Evolutionary conservation across 306 rosid genomes (phyloP), one percentile per base, ranked within the genome.

Genomic region (Cucumis melo): DNA sequence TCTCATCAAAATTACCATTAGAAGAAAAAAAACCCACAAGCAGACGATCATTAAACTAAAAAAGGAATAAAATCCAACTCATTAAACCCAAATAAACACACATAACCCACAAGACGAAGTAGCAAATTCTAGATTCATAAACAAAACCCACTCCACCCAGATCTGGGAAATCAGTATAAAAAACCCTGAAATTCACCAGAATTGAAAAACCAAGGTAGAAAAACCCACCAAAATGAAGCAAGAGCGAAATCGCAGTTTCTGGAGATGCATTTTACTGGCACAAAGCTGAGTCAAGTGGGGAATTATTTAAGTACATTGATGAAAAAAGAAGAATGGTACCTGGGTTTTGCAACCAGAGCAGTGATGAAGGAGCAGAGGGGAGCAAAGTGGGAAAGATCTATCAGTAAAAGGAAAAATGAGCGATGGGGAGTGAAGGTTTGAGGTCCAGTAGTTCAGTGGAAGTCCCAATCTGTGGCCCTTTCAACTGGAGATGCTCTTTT

Each of bases 381-480:
- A 70, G 20, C 75, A 46, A 27, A 8, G 56, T 6, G 1, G 39
- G 56, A 68, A 41, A 66, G 34, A 66, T 66, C 54, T 39, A 66
- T 20, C 19, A 7, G 16, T 20, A 29, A 64, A 38, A 38, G 1
- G 1, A 12, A 72, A 72, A 72, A 72, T 8, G 76, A 50, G 44
- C 39, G 77, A 73, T 48, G 77, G 27, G 61, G 23, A 70, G 39
- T 6, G 21, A 46, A 70, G 57, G 51, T 73, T 51, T 71, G 21
- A 71, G 58, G 76, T 48, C 76, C 59, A 71, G 76, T 71, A 48
- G 76, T 27, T 71, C 59, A 71, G 59, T 71, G 41, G 59, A 4
- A 71, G 59, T 71, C 76, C 1, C 48, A 71, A 71, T 71, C 76
- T 71, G 76, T 14, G 53, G 29, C 71, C 73, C 73, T 39, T 65